A percentile compares a stretch with the other conserved stretches of the same genome.
phyloP scores from a whole-genome alignment of 2,329 filamentous ascomycete species.

The Nigrograna mackinnonii region DNA sequence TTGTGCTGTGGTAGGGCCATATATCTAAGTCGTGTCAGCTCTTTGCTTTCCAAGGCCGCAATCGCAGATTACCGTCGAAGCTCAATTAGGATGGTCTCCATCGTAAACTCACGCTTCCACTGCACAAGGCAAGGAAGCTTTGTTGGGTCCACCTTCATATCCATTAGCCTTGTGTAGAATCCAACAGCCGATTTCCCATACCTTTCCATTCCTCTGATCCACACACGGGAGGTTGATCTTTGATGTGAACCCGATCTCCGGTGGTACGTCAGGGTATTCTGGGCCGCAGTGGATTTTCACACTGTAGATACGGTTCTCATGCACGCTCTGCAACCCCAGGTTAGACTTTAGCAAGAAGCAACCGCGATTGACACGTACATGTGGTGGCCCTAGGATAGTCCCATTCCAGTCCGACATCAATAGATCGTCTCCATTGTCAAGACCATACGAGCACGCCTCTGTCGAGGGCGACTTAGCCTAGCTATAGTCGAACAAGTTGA shows the following conservation, averaged over 20 bases:
- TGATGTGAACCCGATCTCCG: conserved; percentile 88
- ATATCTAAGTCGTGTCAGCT: conserved; percentile 62
- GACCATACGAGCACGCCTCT: conserved; percentile 97
- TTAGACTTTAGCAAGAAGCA: conserved; percentile 8
- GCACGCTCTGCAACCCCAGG: conserved; percentile 68
- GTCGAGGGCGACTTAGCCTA: too few relatives aligned
- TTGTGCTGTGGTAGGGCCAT: conserved; percentile 93
- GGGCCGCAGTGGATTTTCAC: conserved; percentile 94
- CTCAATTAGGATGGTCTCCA: conserved; percentile 92
- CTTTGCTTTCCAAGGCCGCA: too few relatives aligned
- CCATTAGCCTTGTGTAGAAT: conserved; percentile 1
- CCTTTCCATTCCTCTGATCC: conserved; percentile 75
- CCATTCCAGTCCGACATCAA: conserved; percentile 99
- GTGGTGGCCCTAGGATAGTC: conserved; percentile 93
- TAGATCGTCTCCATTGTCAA: conserved; percentile 91
- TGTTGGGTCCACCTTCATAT: conserved; percentile 73
- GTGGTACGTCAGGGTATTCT: conserved; percentile 86
- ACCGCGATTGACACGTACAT: conserved; percentile 59
- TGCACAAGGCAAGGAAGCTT: conserved; percentile 83
- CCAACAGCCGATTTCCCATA: conserved; percentile 34
- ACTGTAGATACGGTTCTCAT: conserved; percentile 99
- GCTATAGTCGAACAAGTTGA: too few relatives aligned
- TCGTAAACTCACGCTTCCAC: conserved; percentile 92
- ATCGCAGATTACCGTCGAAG: conserved; percentile 70
- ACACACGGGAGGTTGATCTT: conserved; percentile 98